Conservation (phyloP, 2,329 filamentous ascomycete genomes). For the Ceratocystis eucalypticola region DNA sequence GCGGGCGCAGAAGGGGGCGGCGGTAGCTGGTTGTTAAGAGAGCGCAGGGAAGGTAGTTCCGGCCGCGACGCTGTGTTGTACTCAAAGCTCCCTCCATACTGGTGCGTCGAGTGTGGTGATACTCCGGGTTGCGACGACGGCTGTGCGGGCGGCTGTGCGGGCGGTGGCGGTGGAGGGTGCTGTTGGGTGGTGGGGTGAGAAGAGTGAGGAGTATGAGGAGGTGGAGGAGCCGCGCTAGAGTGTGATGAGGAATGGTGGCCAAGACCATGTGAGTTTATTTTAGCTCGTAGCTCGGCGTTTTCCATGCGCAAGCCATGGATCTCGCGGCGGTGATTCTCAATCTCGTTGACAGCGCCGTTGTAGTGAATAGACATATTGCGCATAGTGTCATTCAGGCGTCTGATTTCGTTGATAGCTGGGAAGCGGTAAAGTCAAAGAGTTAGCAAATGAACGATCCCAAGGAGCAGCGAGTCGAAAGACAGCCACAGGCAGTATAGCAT, state of each 20-base stretch:
- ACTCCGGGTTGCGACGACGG: constrained; percentile 17
- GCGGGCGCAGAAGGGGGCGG: constrained; percentile 29
- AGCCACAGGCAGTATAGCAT: no score
- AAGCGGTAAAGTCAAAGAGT: background rate
- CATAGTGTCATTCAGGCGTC: constrained; percentile 39
- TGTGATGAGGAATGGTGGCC: constrained; percentile 11
- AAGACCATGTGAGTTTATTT: constrained; percentile 21
- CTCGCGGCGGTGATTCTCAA: constrained; percentile 38
- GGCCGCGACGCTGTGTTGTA: constrained; percentile 29
- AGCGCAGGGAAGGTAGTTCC: constrained; percentile 30
- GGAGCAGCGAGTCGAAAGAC: background rate
- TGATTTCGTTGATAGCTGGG: constrained; percentile 48
- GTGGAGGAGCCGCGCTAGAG: constrained; percentile 23
- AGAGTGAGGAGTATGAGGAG: constrained; percentile 23
- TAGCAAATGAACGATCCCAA: constrained; percentile 9
- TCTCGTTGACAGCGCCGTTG: constrained; percentile 31
- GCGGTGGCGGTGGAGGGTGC: constrained; percentile 9
- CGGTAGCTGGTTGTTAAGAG: constrained; percentile 35
- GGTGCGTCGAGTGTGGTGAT: constrained; percentile 25
- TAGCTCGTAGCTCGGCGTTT: constrained; percentile 34
- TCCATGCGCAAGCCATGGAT: constrained; percentile 36
- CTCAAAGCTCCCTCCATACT: constrained; percentile 18
- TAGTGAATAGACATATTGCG: constrained; percentile 35
- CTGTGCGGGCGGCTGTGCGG: no score
- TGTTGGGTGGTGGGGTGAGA: constrained; percentile 12